Percentiles rank a stretch among this genome's conserved stretches.
phyloP scores from a whole-genome alignment of 257 asterid species.

The Euphrasia confusa region DNA sequence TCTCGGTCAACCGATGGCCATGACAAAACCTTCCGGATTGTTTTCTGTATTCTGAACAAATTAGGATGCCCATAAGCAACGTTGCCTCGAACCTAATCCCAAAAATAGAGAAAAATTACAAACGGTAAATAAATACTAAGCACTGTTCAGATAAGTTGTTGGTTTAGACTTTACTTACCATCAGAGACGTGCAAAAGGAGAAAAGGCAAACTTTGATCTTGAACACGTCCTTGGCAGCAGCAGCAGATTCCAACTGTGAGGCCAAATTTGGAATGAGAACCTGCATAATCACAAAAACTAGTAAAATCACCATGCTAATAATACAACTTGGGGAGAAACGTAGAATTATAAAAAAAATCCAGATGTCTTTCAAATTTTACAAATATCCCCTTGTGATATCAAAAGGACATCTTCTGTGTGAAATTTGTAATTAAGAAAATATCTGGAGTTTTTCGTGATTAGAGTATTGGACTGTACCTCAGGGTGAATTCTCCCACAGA shows the following conservation, averaged over 20 bases:
- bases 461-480: slow-evolving; percentile 28
- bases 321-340: neutral
- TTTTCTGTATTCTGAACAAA: slow-evolving; percentile 44
- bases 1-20: slow-evolving; percentile 61
- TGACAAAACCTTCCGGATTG: slow-evolving; percentile 45
- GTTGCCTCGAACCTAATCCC: slow-evolving; percentile 58
- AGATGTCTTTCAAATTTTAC: neutral
- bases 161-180: slow-evolving; percentile 50
- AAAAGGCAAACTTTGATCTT: slow-evolving; percentile 72
- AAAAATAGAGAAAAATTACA: neutral
- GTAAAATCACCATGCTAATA: slow-evolving; percentile 14
- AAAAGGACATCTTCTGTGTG: neutral
- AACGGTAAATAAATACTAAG: neutral
- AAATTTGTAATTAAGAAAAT: neutral
- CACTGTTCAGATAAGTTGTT: slow-evolving; percentile 14
- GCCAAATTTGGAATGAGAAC: slow-evolving; percentile 67
- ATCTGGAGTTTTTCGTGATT: neutral
- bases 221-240: slow-evolving; percentile 40
- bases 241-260: slow-evolving; percentile 55
- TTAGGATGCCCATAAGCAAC: slow-evolving; percentile 43
- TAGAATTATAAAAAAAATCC: neutral
- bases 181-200: slow-evolving; percentile 70
- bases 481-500: slow-evolving; percentile 87
- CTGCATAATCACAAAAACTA: slow-evolving; percentile 41
- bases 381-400: neutral